phyloP scores from a whole-genome alignment of 441 rosid species.

The Corymbia citriodora region DNA sequence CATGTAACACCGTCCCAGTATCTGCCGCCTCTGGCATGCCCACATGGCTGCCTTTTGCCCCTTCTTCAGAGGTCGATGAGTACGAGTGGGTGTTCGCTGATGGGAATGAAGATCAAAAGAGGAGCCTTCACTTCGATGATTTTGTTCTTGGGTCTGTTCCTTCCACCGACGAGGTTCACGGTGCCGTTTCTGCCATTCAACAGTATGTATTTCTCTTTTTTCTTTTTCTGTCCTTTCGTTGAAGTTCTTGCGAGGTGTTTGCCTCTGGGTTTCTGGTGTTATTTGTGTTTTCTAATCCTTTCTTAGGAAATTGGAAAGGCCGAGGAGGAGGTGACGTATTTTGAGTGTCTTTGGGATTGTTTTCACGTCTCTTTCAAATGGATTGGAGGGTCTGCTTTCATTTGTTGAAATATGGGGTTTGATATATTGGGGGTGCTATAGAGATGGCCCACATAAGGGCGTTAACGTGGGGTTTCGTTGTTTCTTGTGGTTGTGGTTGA shows the following conservation, averaged over 20 bases:
- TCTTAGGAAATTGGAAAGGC: neutral
- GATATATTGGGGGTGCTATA: neutral
- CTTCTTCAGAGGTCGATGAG: conserved; percentile 40
- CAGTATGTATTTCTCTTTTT: neutral
- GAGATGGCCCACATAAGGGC: neutral
- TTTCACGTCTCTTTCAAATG: neutral
- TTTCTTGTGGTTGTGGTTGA: neutral
- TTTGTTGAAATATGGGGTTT: neutral
- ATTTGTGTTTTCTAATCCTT: neutral
- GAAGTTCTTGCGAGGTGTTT: neutral
- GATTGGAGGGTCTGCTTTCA: neutral
- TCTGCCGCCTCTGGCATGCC: conserved; percentile 27
- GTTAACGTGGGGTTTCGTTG: neutral
- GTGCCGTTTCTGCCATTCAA: conserved; percentile 7
- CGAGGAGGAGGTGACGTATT: neutral
- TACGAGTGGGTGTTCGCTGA: conserved; percentile 62
- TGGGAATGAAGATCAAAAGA: conserved; percentile 30
- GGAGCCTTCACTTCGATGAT: conserved; percentile 22
- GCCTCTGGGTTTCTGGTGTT: neutral
- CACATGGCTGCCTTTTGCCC: conserved; percentile 19
- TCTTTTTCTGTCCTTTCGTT: neutral
- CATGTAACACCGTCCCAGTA: conserved; percentile 19
- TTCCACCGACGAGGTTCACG: conserved; percentile 6
- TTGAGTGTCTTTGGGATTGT: neutral
- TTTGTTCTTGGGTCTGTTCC: conserved; percentile 21